These are phyloP conservation scores for Boletellus ananas DNA, from an alignment of 768 basidiomycete genomes.

Conservation along the genomic window DNA sequence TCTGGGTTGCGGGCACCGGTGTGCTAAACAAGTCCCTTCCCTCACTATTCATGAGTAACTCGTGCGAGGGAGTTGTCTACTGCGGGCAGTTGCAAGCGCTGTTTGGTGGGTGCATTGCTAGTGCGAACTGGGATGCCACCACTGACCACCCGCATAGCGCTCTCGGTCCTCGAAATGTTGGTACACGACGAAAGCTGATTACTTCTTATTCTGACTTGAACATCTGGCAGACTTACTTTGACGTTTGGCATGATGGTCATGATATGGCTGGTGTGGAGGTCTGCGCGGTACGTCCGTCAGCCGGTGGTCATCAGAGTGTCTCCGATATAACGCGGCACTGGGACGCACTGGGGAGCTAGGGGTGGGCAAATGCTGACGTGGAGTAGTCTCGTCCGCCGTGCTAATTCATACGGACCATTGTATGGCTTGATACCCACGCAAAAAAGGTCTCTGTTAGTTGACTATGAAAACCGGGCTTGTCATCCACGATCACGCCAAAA, in stretches of 20 bases:
- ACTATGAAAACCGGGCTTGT: too few species aligned
- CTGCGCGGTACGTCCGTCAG: slow-evolving; percentile 37
- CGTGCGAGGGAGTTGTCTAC: slow-evolving; percentile 45
- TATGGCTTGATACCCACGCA: not conserved
- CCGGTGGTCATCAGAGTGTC: slow-evolving; percentile 27
- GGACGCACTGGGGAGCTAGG: slow-evolving; percentile 1
- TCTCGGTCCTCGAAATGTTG: slow-evolving; percentile 54
- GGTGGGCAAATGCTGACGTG: slow-evolving; percentile 2
- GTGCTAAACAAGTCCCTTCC: slow-evolving; percentile 50
- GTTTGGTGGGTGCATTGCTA: slow-evolving; percentile 39
- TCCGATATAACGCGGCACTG: slow-evolving; percentile 16
- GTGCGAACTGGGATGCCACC: too few species aligned
- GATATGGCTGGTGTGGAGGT: slow-evolving; percentile 52
- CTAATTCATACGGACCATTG: not conserved
- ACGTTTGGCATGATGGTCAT: slow-evolving; percentile 46
- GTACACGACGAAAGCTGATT: slow-evolving; percentile 12
- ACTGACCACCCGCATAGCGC: slow-evolving; percentile 27
- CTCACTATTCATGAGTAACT: slow-evolving; percentile 36
- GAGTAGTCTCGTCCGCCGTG: not conserved
- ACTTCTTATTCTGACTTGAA: slow-evolving; percentile 7
- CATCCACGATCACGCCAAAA: too few species aligned
- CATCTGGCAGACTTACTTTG: slow-evolving; percentile 38
- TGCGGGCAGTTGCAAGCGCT: slow-evolving; percentile 54
- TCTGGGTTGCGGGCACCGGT: slow-evolving; percentile 58
- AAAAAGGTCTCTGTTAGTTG: not conserved